Evolutionary conservation across 2,329 filamentous ascomycete genomes (phyloP).

Genomic region (Aspergillus chevalieri): DNA sequence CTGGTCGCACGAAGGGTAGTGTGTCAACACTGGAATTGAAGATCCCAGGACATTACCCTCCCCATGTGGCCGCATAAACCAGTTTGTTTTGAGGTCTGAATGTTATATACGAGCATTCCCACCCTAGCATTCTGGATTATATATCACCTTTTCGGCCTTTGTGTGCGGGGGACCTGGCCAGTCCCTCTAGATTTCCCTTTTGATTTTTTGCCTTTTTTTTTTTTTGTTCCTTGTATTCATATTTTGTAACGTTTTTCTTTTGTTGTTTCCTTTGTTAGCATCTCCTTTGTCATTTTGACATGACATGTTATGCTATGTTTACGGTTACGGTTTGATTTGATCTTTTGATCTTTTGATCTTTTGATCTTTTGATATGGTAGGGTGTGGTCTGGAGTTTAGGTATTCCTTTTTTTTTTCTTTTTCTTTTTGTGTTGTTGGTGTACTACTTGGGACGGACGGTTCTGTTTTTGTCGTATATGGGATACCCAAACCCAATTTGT

Average conservation of each 20-base stretch:
- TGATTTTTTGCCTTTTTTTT: slow-evolving; percentile 1
- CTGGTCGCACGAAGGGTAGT: slow-evolving; percentile 20
- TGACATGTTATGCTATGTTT: neutral
- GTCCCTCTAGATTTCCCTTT: slow-evolving; percentile 2
- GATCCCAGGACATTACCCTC: slow-evolving; percentile 33
- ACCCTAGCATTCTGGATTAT: slow-evolving; percentile 1
- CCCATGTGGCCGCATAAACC: slow-evolving; percentile 23
- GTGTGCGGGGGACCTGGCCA: too few species aligned
- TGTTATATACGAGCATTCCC: neutral
- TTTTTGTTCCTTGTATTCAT: neutral
- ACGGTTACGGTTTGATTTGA: neutral
- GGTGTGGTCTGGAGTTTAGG: neutral
- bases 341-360: neutral
- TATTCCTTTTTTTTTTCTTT: neutral
- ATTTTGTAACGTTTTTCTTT: neutral
- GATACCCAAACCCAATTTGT: neutral
- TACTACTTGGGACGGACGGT: neutral
- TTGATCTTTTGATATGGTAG: neutral
- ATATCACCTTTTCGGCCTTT: neutral
- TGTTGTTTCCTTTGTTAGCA: slow-evolving; percentile 8
- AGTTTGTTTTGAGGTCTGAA: neutral
- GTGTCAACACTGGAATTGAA: slow-evolving; percentile 26
- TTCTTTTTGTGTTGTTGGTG: neutral
- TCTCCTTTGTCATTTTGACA: slow-evolving; percentile 4
- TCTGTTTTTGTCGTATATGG: neutral